Evolutionary conservation across 1,284 basidiomycete species (phyloP).

Genomic region (Papiliotrema terrestris): DNA sequence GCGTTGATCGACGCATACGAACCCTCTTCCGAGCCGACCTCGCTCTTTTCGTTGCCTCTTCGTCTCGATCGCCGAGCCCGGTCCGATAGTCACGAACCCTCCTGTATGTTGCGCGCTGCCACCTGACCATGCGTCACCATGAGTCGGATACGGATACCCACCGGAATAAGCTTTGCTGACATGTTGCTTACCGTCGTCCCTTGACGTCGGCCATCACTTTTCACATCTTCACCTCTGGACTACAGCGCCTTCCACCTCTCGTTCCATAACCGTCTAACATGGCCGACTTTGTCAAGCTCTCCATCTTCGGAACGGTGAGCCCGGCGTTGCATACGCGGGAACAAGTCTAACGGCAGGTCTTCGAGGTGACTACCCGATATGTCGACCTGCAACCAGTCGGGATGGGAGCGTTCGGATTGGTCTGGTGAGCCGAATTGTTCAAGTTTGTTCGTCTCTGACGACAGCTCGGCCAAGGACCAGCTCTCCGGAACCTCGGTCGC

Average conservation of each 20-base stretch:
- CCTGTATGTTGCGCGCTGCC: too few species aligned
- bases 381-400: constrained; percentile 99
- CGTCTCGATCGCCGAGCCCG: background rate
- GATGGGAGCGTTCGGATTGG: constrained; percentile 97
- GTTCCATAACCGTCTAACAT: constrained; percentile 20
- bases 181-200: background rate
- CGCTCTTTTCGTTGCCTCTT: background rate
- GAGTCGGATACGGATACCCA: too few species aligned
- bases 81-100: too few species aligned
- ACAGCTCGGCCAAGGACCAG: constrained; percentile 94
- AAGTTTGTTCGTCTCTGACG: background rate
- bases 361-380: constrained; percentile 93
- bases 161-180: too few species aligned
- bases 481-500: constrained; percentile 90
- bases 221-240: background rate
- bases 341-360: constrained; percentile 33
- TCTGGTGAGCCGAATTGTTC: constrained; percentile 64
- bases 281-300: constrained; percentile 86
- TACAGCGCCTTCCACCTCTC: background rate
- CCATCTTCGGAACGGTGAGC: constrained; percentile 83
- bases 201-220: background rate
- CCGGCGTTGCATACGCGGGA: background rate
- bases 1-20: background rate
- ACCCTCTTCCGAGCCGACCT: background rate
- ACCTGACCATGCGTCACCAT: too few species aligned